Evolutionary conservation across 176 grass and related monocot species (phyloP).

Genomic region (Elymus sibiricus): DNA sequence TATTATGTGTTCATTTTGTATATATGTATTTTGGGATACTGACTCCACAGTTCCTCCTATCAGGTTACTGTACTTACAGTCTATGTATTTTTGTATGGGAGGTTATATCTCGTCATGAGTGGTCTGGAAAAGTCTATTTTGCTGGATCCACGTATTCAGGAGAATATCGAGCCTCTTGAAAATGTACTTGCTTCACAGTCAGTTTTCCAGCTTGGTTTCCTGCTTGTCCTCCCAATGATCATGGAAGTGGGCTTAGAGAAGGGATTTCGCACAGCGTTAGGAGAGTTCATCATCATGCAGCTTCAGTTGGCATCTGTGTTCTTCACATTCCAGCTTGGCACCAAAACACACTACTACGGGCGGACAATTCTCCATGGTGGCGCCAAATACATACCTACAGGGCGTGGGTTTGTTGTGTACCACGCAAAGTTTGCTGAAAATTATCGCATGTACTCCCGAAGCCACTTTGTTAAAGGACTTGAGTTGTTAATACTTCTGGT

Average conservation of each 20-base stretch:
- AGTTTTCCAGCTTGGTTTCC: conserved; percentile 79
- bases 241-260: conserved; percentile 98
- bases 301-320: conserved; percentile 91
- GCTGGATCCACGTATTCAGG: conserved; percentile 60
- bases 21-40: conserved; percentile 28
- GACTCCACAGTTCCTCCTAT: conserved; percentile 18
- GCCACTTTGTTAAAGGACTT: conserved; percentile 93
- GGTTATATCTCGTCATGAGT: conserved; percentile 89
- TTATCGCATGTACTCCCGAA: conserved; percentile 92
- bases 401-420: conserved; percentile 86
- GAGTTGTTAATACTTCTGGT: conserved; percentile 82
- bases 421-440: conserved; percentile 92
- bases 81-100: conserved; percentile 92
- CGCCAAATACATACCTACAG: conserved; percentile 78
- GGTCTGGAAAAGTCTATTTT: conserved; percentile 86
- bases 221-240: conserved; percentile 92
- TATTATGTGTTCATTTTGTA: neutral
- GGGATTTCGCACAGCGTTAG: conserved; percentile 82
- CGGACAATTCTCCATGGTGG: conserved; percentile 89
- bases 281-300: conserved; percentile 97
- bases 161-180: conserved; percentile 48
- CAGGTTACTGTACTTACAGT: conserved; percentile 93
- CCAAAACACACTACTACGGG: conserved; percentile 92
- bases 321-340: conserved; percentile 96
- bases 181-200: conserved; percentile 91